A percentile compares a stretch with the other conserved stretches of the same genome.
These are phyloP conservation scores for Kondoa subrosea DNA, from an alignment of 768 basidiomycete genomes.

Conservation along the genomic window DNA sequence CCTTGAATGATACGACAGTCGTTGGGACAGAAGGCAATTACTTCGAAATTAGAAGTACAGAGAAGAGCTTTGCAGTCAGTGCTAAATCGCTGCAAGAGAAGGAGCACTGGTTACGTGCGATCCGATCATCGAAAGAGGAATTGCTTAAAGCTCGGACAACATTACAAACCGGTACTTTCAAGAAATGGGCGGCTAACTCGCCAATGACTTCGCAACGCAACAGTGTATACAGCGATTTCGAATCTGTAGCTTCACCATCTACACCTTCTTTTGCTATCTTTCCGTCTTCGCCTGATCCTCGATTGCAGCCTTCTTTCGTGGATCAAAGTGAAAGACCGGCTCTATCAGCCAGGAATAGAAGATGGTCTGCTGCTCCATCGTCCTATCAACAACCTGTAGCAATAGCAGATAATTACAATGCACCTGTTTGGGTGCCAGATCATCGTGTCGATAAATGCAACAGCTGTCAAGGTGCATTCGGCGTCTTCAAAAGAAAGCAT, in stretches of 20 bases:
- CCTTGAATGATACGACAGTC: constrained; percentile 29
- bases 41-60: constrained; percentile 26
- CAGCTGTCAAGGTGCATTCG: constrained; percentile 69
- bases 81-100: constrained; percentile 22
- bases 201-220: background rate
- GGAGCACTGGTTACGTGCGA: constrained; percentile 27
- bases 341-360: constrained; percentile 10
- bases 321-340: background rate
- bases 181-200: background rate
- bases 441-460: constrained; percentile 65
- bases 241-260: constrained; percentile 3
- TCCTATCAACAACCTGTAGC: background rate
- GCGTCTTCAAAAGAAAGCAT: constrained; percentile 84
- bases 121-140: constrained; percentile 27
- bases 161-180: constrained; percentile 24
- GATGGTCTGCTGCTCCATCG: background rate
- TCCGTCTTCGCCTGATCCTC: background rate
- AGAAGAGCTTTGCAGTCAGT: constrained; percentile 26
- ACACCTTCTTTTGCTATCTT: background rate
- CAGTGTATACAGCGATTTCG: background rate
- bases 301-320: background rate
- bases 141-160: constrained; percentile 26
- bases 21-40: constrained; percentile 21
- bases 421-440: constrained; percentile 85
- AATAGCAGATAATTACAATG: constrained; percentile 55